Evolutionary conservation across 169 alveolate species (phyloP), one percentile per base, ranked within the genome.

Genomic region (Plasmodium adleri): DNA sequence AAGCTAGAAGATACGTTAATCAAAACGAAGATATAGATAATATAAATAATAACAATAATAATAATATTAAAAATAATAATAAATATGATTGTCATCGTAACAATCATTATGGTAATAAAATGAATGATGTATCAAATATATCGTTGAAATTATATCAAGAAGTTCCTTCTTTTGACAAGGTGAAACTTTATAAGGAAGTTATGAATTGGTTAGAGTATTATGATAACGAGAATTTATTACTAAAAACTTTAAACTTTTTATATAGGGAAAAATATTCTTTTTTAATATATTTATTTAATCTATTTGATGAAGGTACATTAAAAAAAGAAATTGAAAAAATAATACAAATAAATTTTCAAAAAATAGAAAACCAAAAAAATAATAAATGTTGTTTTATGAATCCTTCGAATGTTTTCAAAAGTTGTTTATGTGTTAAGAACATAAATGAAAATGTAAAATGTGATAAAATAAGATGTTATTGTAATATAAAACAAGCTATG

Each of bases 401-500:
- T 54, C 85, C 78, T 13, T 20, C 56, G 26, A 80, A 80, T 80
- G 59, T 80, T 12, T 32, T 71, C 28, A 80, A 80, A 67, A 15
- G 17, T 56, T 80, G 90, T 22, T 60, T 80, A 13, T 80, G 90
- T 68, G 72, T 80, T 47, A 49, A n/a, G 24, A 72, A 80, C 52
- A 80, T 56, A 52, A 54, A 80, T 54, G 62, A 49, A 26, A 76
- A 66, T 66, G 47, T 17, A 54, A 76, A 76, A 80, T 80, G 90
- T 47, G 72, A 52, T 22, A 52, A 13, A 22, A 60, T 17, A 4
- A 80, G 47, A 66, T 80, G 90, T 26, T 80, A 43, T 45, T 80
- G 90, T 52, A 80, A 80, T 80, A 26, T 80, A 20, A 80, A 68
- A 45, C 90, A 80, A 56, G 83, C 72, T 28, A 6, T 56, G 10